A percentile compares a stretch with the other conserved stretches of the same genome.
Evolutionary conservation across 352 stramenopile genomes (phyloP).

Genomic region (Phytophthora sojae): DNA sequence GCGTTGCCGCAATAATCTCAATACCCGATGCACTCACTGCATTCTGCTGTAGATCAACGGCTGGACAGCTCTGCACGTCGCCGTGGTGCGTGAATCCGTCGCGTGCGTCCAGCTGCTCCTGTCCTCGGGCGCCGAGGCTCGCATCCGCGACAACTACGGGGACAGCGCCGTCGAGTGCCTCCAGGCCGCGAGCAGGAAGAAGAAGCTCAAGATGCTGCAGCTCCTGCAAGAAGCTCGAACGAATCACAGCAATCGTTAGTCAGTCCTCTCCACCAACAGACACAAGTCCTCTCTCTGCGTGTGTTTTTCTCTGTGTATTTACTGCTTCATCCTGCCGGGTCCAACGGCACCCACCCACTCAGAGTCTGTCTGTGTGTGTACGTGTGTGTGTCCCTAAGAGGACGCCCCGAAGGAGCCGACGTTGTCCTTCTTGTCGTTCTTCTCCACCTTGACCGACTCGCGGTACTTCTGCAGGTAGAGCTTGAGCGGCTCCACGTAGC

Average conservation of each 20-base stretch:
- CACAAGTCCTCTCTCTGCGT: slow-evolving; percentile 4
- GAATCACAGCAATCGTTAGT: slow-evolving; percentile 19
- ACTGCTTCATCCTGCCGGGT: slow-evolving; percentile 9
- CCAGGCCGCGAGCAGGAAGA: slow-evolving; percentile 48
- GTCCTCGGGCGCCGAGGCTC: slow-evolving; percentile 41
- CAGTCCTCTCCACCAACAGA: not conserved
- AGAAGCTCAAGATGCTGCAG: slow-evolving; percentile 51
- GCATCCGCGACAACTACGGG: slow-evolving; percentile 60
- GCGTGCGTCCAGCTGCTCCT: slow-evolving; percentile 62
- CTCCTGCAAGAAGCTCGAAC: slow-evolving; percentile 35
- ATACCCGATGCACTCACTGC: too few species aligned
- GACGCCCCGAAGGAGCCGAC: slow-evolving; percentile 86
- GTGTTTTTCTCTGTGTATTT: slow-evolving; percentile 36
- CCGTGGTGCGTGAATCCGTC: slow-evolving; percentile 55
- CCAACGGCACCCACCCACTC: too few species aligned
- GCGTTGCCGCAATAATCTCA: too few species aligned
- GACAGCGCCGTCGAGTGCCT: slow-evolving; percentile 58
- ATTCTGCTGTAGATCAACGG: slow-evolving; percentile 49
- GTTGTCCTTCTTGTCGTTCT: slow-evolving; percentile 93
- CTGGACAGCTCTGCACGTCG: slow-evolving; percentile 77
- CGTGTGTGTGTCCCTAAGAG: slow-evolving; percentile 48
- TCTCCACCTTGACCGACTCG: slow-evolving; percentile 93
- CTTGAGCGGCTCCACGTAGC: slow-evolving; percentile 99
- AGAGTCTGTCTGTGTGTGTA: not conserved
- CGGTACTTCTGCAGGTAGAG: slow-evolving; percentile 99